A percentile compares a stretch with the other conserved stretches of the same genome.
phyloP scores from a whole-genome alignment of 192 early-diverging fungal species.

The Backusella liffmaniae region DNA sequence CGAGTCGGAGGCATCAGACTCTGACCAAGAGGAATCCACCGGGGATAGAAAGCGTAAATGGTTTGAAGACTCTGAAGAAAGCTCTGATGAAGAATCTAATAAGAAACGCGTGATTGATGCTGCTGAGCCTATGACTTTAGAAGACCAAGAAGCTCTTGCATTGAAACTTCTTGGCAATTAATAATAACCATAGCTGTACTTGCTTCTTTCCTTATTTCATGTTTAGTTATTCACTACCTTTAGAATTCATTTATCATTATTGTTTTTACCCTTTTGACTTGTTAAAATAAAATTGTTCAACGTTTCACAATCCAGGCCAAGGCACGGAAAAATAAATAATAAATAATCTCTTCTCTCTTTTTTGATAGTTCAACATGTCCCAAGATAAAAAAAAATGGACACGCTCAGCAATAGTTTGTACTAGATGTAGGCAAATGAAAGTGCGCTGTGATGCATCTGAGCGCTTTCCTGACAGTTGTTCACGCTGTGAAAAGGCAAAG shows the following conservation, averaged over 20 bases:
- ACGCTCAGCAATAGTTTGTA: neutral
- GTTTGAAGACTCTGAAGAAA: slow-evolving; percentile 26
- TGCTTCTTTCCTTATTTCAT: neutral
- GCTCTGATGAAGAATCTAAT: slow-evolving; percentile 32
- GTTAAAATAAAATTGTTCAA: neutral
- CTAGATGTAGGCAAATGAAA: slow-evolving; percentile 1
- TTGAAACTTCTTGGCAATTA: slow-evolving; percentile 44
- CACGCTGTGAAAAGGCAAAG: neutral
- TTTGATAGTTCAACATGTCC: neutral
- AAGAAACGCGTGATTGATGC: slow-evolving; percentile 51
- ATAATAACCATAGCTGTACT: neutral
- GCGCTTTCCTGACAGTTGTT: neutral
- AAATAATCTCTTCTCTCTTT: neutral
- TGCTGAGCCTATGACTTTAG: slow-evolving; percentile 54
- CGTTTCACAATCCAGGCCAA: neutral
- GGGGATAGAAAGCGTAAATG: slow-evolving; percentile 59
- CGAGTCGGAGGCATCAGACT: slow-evolving; percentile 52
- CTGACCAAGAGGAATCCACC: slow-evolving; percentile 59
- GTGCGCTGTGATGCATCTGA: neutral
- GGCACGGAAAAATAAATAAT: neutral
- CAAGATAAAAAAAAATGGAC: neutral
- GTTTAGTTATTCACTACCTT: neutral
- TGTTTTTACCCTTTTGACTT: neutral
- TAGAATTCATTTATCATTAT: neutral
- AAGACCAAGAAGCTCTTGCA: slow-evolving; percentile 62